Evolutionary conservation across 768 basidiomycete genomes (phyloP).

Genomic region (Tylopilus cervinicoccineus): DNA sequence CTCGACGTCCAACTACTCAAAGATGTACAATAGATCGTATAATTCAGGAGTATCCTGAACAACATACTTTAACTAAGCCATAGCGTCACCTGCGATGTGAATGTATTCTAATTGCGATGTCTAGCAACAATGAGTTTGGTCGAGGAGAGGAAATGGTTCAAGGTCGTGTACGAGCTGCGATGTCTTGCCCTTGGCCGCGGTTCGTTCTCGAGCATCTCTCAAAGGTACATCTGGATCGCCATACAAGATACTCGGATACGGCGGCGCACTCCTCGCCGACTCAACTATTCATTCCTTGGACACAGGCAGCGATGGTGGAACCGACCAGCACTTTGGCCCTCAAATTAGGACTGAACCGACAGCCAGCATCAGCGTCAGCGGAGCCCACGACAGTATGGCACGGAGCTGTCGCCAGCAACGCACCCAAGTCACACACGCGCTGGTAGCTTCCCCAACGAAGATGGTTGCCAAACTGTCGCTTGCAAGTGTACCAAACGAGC

Average conservation of each 20-base stretch:
- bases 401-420: neutral
- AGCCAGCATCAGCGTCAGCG: no score
- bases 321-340: slow-evolving; percentile 43
- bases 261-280: slow-evolving; percentile 31
- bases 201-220: no score
- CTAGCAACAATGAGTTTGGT: no score
- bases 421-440: slow-evolving; percentile 32
- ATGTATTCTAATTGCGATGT: no score
- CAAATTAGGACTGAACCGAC: slow-evolving; percentile 42
- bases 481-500: slow-evolving; percentile 53
- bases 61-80: no score
- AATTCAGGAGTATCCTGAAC: no score
- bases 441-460: slow-evolving; percentile 64
- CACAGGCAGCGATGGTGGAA: slow-evolving; percentile 41
- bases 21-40: slow-evolving; percentile 7
- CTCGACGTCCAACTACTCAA: neutral
- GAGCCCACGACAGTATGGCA: no score
- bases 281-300: slow-evolving; percentile 27
- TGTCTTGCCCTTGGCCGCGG: no score
- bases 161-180: no score
- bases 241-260: slow-evolving; percentile 28
- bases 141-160: no score
- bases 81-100: no score
- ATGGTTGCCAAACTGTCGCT: slow-evolving; percentile 44
- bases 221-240: no score